Evolutionary conservation across 1,139 yeast genomes (phyloP), one percentile per base, ranked within the genome.

Genomic region (Kurtzmaniella natalensis): DNA sequence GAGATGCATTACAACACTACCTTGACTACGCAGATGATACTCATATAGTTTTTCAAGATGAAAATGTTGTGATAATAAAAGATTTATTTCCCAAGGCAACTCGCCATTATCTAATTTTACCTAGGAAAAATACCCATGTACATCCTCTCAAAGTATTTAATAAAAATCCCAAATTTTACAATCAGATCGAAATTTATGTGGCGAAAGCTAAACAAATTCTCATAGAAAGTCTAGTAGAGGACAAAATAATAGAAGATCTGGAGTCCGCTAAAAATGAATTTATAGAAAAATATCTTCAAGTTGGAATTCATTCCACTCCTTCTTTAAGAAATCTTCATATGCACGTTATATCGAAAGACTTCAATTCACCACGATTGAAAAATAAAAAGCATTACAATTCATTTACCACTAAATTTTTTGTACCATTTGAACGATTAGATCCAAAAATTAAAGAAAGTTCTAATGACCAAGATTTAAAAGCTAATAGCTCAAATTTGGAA

Each of bases 281-380:
- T 31, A 47, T 57, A 18, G 57, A 58, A 7, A 45, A 50, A 0
- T 72, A 67, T 38, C 59, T 84, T n/a, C 61, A 61, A 39, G 70
- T 68, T 3, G 94, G 95, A 0, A 70, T 84, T 16, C 95, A 85
- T 54, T 59, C 83, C 3, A 70, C 71, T 2, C 95, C 95, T 2
- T 80, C 89, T 1, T 50, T 85, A 67, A 56, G 55, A 30, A 82
- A 85, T 48, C 51, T 84, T 25, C 95, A 85, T 48, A 61, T 85
- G 18, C 95, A 85, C 57, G 76, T 85, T 10, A 66, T 85, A 32
- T 76, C 89, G 0, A 65, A 59, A 32, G 95, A 85, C 54, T 70
- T 81, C 48, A 47, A 64, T 45, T 75, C 85, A 5, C 57, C 59
- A 0, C 44, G 64, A 18, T 37, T 84, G 58, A 84, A 82, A 50